Percentiles rank a stretch among this genome's conserved stretches.
Evolutionary conservation across 2,329 filamentous ascomycete species (phyloP).

Genomic region (Pseudocercospora eumusae): DNA sequence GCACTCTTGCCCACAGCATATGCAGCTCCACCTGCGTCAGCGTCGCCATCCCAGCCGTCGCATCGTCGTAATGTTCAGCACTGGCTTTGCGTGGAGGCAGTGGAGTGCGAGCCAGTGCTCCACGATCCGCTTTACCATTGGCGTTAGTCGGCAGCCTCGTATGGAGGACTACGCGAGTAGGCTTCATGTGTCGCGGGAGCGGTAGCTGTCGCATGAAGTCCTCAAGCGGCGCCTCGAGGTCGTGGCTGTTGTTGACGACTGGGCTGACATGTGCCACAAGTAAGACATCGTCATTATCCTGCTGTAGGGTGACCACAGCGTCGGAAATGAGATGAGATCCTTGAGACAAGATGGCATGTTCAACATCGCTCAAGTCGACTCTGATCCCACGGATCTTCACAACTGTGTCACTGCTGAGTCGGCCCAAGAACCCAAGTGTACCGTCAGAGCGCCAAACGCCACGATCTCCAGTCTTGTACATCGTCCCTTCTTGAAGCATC

Average conservation of each 20-base stretch:
- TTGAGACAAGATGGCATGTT: slow-evolving; percentile 35
- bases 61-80: background rate
- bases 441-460: slow-evolving; percentile 43
- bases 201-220: slow-evolving; percentile 32
- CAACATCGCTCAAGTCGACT: slow-evolving; percentile 54
- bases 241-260: background rate
- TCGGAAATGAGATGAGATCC: slow-evolving; percentile 34
- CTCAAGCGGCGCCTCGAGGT: slow-evolving; percentile 22
- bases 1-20: slow-evolving; percentile 23
- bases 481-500: slow-evolving; percentile 15
- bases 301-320: slow-evolving; percentile 30
- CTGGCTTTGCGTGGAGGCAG: slow-evolving; percentile 22
- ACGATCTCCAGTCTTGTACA: slow-evolving; percentile 47
- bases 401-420: slow-evolving; percentile 48
- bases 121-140: slow-evolving; percentile 39
- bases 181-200: slow-evolving; percentile 44
- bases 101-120: slow-evolving; percentile 26
- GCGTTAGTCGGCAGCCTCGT: slow-evolving; percentile 35
- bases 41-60: slow-evolving; percentile 10
- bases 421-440: slow-evolving; percentile 41
- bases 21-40: slow-evolving; percentile 23
- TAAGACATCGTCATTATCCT: slow-evolving; percentile 26
- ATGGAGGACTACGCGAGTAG: slow-evolving; percentile 36
- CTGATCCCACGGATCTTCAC: slow-evolving; percentile 51
- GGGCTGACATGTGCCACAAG: slow-evolving; percentile 45